These are phyloP conservation scores for Passiflora organensis DNA, from an alignment of 345 rosid species.

Conservation along the genomic window DNA sequence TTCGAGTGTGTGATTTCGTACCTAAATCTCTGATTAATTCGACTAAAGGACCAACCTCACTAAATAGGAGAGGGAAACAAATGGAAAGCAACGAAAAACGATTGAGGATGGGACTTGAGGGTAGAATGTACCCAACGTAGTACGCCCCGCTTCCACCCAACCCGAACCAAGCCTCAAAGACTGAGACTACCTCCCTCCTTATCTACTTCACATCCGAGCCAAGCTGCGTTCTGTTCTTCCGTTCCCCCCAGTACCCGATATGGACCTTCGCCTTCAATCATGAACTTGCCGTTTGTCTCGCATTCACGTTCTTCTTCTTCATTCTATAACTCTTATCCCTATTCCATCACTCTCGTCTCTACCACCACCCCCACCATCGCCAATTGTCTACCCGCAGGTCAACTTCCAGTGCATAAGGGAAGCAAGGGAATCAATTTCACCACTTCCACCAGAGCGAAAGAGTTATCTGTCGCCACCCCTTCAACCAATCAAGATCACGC, in stretches of 20 bases:
- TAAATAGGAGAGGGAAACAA: too few species aligned
- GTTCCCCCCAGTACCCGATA: constrained; percentile 8
- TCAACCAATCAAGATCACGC: constrained; percentile 40
- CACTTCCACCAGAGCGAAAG: constrained; percentile 21
- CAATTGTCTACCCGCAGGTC: constrained; percentile 27
- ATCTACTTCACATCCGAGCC: neutral
- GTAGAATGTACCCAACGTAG: constrained; percentile 41
- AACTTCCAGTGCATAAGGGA: constrained; percentile 13
- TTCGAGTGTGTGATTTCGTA: too few species aligned
- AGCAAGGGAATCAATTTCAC: too few species aligned
- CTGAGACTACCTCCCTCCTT: constrained; percentile 14
- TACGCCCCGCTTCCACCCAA: constrained; percentile 37
- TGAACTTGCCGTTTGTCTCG: constrained; percentile 45
- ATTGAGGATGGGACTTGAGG: constrained; percentile 14
- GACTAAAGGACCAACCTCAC: too few species aligned
- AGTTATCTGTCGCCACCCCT: constrained; percentile 15
- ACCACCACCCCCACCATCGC: constrained; percentile 25
- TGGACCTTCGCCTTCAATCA: constrained; percentile 39
- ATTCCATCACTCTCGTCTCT: constrained; percentile 8
- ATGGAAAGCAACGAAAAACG: too few species aligned
- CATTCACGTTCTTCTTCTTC: constrained; percentile 25
- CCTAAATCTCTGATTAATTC: too few species aligned
- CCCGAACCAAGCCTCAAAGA: neutral
- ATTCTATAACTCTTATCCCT: constrained; percentile 17
- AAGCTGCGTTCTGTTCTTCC: neutral